Evolutionary conservation across 257 asterid genomes (phyloP).

Genomic region (Capsicum chinense): DNA sequence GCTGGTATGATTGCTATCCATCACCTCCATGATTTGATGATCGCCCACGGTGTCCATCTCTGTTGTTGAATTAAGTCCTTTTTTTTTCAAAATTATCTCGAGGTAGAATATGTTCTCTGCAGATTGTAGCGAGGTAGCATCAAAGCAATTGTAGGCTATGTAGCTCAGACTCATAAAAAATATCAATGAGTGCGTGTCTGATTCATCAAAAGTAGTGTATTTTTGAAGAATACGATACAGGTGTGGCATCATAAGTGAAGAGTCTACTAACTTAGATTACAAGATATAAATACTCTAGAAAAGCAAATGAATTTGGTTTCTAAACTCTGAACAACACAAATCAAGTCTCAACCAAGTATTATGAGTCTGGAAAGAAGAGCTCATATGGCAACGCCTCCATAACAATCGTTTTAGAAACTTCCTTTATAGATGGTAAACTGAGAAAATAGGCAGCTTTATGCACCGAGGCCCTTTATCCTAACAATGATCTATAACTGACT

Average conservation of each 20-base stretch:
- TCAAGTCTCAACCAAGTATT: background rate
- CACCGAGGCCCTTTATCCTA: background rate
- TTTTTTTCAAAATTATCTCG: slow-evolving; percentile 57
- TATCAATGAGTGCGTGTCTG: too few species aligned
- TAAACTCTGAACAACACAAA: background rate
- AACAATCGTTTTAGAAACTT: background rate
- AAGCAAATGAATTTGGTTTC: background rate
- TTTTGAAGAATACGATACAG: too few species aligned
- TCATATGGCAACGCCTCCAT: background rate
- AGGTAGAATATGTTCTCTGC: background rate
- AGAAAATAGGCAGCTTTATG: background rate
- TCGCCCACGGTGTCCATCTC: slow-evolving; percentile 66
- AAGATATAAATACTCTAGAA: background rate
- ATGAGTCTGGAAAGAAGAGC: slow-evolving; percentile 3
- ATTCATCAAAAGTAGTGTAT: too few species aligned
- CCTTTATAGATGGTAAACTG: slow-evolving; percentile 2
- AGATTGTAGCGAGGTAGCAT: background rate
- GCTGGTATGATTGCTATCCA: background rate
- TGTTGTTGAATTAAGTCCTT: slow-evolving; percentile 58
- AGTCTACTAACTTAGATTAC: too few species aligned
- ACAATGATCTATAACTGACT: background rate
- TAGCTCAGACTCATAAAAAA: too few species aligned
- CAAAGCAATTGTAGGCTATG: too few species aligned
- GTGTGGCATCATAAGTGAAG: too few species aligned
- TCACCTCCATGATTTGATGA: slow-evolving; percentile 60